Evolutionary conservation across 2,329 filamentous ascomycete species (phyloP).

Genomic region (Aspergillus intermedius): DNA sequence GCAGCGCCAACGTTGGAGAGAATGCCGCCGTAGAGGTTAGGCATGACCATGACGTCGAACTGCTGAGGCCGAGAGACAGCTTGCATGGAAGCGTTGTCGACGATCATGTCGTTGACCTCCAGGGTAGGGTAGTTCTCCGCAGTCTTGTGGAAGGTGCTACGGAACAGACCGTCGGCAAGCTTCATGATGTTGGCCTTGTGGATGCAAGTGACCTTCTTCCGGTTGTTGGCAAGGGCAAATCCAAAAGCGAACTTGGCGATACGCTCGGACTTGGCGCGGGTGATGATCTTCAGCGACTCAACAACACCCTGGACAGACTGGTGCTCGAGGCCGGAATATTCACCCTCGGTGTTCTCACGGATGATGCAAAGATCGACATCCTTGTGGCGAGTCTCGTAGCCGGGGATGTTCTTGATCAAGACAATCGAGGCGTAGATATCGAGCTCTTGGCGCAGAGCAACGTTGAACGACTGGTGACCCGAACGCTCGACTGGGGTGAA

Average conservation of each 20-base stretch:
- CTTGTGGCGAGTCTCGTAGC: slow-evolving; percentile 95
- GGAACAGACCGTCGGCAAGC: slow-evolving; percentile 96
- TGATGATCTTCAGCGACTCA: slow-evolving; percentile 99
- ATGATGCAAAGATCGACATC: slow-evolving; percentile 98
- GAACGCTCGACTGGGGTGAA: slow-evolving; percentile 96
- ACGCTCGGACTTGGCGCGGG: slow-evolving; percentile 95
- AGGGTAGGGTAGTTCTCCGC: slow-evolving; percentile 93
- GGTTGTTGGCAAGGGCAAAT: slow-evolving; percentile 96
- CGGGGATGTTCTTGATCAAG: slow-evolving; percentile 98
- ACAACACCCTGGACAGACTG: slow-evolving; percentile 94
- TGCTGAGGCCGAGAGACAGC: slow-evolving; percentile 93
- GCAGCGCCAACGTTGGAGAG: slow-evolving; percentile 98
- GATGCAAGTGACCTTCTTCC: slow-evolving; percentile 99
- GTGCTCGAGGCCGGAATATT: slow-evolving; percentile 98
- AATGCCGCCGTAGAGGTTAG: slow-evolving; percentile 97
- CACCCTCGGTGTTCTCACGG: slow-evolving; percentile 99
- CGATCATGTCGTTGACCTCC: slow-evolving; percentile 98
- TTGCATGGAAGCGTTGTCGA: slow-evolving; percentile 99
- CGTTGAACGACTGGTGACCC: slow-evolving; percentile 99
- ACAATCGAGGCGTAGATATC: slow-evolving; percentile 99
- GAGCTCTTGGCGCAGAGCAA: slow-evolving; percentile 96
- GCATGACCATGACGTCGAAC: slow-evolving; percentile 99
- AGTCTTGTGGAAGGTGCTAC: slow-evolving; percentile 89
- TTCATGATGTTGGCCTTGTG: slow-evolving; percentile 99
- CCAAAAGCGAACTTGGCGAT: slow-evolving; percentile 98